Base-by-base conservation (phyloP, 441 rosid genomes). In the Populus tomentosa region DNA sequence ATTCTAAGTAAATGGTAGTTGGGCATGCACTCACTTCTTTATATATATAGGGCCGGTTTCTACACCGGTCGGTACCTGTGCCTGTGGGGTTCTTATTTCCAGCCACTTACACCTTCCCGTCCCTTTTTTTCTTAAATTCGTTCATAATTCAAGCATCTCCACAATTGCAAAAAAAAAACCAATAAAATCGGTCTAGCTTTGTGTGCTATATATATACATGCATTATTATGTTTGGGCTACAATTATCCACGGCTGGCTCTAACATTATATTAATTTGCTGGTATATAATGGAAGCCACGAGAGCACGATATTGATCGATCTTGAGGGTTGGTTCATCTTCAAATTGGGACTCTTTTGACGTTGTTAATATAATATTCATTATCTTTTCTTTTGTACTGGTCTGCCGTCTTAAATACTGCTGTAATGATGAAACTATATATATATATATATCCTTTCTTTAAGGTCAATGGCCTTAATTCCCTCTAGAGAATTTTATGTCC, bases 1-100 rank as follows among this genome's bases (percentile, higher is more conserved):
- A n/a, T 7, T 40, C 62, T 69, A 11, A 56, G 75, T 72, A 30
- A 30, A 30, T 77, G 83, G 81, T 64, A 11, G 77, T 74, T 77
- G 82, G 46, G 32, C 56, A 13, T 50, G 23, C 56, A 62, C 32
- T 67, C 80, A 72, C 70, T 28, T 63, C 71, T 56, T 42, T 50
- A 14, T 14, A 14, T 50, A 50, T 38, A 38, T 38, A 10, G 13
- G 46, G 46, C 46, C 20, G 74, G 11, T 20, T 65, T 38, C 24
- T 67, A 14, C 21, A 36, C 63, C 13, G n/a, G 4, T 64, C 20
- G n/a, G 4, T 64, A 32, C 64, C 36, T 36, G 0, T 1, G 4
- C 40, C 63, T 24, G 36, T 42, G 63, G 66, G 26, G 69, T 56
- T 6, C 18, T 69, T 59, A 46, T 35, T 35, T 35, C 80, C 74